Evolutionary conservation across 2,329 filamentous ascomycete genomes (phyloP).

Genomic region (Onygena corvina): DNA sequence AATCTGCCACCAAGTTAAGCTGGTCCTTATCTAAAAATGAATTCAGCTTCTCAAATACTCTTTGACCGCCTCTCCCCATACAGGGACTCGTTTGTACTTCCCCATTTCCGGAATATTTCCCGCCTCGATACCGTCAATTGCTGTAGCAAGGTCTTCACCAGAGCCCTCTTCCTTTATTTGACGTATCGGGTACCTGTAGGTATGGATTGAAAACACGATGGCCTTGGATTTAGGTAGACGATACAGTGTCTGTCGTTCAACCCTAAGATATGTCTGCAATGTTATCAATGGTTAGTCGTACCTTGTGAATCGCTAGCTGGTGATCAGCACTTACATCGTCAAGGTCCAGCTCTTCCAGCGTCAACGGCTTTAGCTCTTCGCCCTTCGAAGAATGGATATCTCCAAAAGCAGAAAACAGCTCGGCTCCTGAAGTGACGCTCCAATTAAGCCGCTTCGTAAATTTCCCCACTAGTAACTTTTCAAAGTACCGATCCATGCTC

Average conservation of each 20-base stretch:
- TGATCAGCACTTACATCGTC: constrained; percentile 28
- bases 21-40: no score
- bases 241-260: constrained; percentile 52
- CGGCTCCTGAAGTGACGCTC: constrained; percentile 30
- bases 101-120: constrained; percentile 48
- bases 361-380: constrained; percentile 19
- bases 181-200: constrained; percentile 46
- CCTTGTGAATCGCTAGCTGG: constrained; percentile 9
- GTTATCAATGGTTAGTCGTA: not conserved
- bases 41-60: constrained; percentile 34
- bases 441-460: constrained; percentile 46
- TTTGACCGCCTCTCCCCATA: constrained; percentile 47
- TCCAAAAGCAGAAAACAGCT: constrained; percentile 32
- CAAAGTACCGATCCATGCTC: constrained; percentile 53
- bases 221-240: constrained; percentile 43
- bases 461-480: constrained; percentile 41
- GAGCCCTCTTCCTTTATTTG: constrained; percentile 46
- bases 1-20: no score
- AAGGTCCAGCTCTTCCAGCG: constrained; percentile 34
- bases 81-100: constrained; percentile 46
- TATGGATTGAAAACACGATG: constrained; percentile 51
- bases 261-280: constrained; percentile 37
- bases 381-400: constrained; percentile 23
- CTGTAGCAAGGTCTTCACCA: constrained; percentile 42
- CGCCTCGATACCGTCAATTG: constrained; percentile 47